A percentile compares a stretch with the other conserved stretches of the same genome.
Evolutionary conservation across 495 filamentous ascomycete genomes (phyloP).

Genomic region (Annulohypoxylon bovei): DNA sequence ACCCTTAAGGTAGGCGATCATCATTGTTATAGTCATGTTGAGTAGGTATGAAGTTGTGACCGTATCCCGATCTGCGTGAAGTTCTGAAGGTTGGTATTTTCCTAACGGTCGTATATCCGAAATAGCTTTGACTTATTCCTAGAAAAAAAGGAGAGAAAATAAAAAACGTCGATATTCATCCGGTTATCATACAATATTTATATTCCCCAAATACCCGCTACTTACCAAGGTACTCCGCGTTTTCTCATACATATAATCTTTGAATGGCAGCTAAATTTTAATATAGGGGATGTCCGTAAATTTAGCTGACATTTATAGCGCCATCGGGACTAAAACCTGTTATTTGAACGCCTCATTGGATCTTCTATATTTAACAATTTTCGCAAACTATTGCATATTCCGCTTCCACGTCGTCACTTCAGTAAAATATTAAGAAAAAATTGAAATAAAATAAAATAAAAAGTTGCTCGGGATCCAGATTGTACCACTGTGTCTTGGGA

Average conservation of each 20-base stretch:
- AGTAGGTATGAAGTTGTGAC: background rate
- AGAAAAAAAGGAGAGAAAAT: background rate
- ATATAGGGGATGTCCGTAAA: background rate
- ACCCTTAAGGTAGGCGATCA: slow-evolving; percentile 30
- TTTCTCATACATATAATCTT: background rate
- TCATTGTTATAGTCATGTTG: slow-evolving; percentile 31
- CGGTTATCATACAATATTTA: background rate
- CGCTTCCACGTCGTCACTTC: too few species aligned
- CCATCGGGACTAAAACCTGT: too few species aligned
- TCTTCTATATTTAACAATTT: too few species aligned
- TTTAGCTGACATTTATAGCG: background rate
- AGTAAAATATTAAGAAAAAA: too few species aligned
- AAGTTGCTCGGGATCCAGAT: too few species aligned
- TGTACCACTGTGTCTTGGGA: too few species aligned
- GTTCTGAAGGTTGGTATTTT: background rate
- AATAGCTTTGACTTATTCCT: too few species aligned
- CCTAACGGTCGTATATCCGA: background rate
- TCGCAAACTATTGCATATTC: too few species aligned
- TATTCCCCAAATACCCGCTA: background rate
- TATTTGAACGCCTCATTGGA: too few species aligned
- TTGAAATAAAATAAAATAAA: too few species aligned
- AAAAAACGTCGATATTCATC: background rate
- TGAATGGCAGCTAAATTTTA: background rate
- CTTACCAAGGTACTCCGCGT: background rate
- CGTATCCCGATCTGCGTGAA: background rate